Base-by-base conservation (phyloP, 495 filamentous ascomycete genomes). In the Chaetomidium leptoderma region DNA sequence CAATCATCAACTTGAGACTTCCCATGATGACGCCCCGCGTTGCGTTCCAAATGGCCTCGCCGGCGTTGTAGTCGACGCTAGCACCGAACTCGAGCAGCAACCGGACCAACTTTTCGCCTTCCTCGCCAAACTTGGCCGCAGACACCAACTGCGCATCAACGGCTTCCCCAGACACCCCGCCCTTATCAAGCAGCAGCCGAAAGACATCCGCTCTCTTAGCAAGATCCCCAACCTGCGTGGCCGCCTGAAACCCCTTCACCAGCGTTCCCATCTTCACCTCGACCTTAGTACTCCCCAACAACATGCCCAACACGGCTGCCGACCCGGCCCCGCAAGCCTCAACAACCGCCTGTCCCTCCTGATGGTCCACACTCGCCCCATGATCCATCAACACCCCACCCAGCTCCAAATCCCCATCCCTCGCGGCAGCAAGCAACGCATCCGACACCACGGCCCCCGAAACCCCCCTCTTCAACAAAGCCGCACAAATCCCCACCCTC, bases 31-130 rank as follows among this genome's bases (percentile, higher is more conserved):
- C 71, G 27, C 72, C 69, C 19, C 73, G 65, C 0, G 76, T 70
- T 0, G 74, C 73, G 21, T 75, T 75, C 63, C 75, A 76, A n/a
- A 80, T 68, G 16, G 75, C 76, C 23, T 80, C 76, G 4, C 77
- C 77, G 0, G 68, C 56, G 13, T 72, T 75, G 49, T 72, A 75
- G 54, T 80, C 69, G 3, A 73, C 70, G 39, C 64, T 70, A 16
- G 77, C 77, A 6, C 76, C 76, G 26, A 70, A 72, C 10, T 64
- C 53, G 2, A 80, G 66, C 23, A 80, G 55, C 30, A 80, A 59
- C n/a, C 61, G 61, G 1, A 80, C 73, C 3, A 80, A 54, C 0
- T 62, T 49, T 45, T 69, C 70, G 8, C 73, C 76, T 3, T 73
- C 70, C n/a, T 71, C 68, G 16, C 74, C 74, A 58, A 72, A 77